Evolutionary conservation across 768 basidiomycete species (phyloP), one percentile per base, ranked within the genome.

Genomic region (Trametes maxima): DNA sequence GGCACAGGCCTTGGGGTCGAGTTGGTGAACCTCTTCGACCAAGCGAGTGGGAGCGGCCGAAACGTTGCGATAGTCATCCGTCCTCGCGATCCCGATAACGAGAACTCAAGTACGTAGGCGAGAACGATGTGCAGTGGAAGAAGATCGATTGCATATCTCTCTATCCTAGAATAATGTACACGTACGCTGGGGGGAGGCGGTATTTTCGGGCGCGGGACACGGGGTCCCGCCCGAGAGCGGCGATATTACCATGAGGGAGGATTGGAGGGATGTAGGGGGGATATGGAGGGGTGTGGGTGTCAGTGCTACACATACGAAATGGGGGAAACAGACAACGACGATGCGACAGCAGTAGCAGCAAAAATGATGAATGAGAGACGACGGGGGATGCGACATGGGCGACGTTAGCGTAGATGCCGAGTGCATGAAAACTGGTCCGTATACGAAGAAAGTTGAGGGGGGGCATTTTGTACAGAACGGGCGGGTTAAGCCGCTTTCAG

Each of bases 21-120:
- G 33, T 66, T 83, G 21, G 76, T 90, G 2, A 90, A 89, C 70
- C 68, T 92, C 43, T 92, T 92, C 61, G 86, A 90, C 67, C 90
- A 91, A 70, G 76, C 77, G 5, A 81, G 80, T 2, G 89, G 88
- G 45, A 92, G 90, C 70, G 88, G 85, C 48, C 75, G 90, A 67
- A 92, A 91, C 71, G 76, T 89, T 57, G 88, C 83, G 7, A 75
- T 90, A 36, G 74, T 88, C 48, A 57, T 71, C 17, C 36, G 21
- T 12, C 57, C 47, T 50, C 36, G 47, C 50, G 22, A 44, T 16
- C 13, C 2, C 40, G 25, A 16, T 5, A n/a, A 28, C 17, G 40
- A 21, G 3, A 13, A 14, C 8, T 44, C 49, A 1, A 35, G n/a
- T 35, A 28, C 8, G 13, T 17, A 42, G 3, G 49, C 44, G 10